These are phyloP conservation scores for Podospora fimiseda DNA, from an alignment of 495 filamentous ascomycete species.

Conservation along the genomic window DNA sequence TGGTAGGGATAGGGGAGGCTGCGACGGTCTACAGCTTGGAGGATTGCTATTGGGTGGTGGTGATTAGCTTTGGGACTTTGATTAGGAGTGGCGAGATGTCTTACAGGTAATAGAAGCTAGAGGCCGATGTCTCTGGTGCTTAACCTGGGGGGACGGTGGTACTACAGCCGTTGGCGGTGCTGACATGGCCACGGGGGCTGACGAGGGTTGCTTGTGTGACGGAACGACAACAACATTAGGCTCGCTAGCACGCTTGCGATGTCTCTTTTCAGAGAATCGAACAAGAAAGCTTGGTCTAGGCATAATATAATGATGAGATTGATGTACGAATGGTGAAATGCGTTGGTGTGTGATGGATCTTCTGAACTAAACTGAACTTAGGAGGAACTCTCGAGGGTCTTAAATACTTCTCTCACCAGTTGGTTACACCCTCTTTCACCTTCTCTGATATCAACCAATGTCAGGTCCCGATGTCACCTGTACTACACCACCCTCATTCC, in stretches of 20 bases:
- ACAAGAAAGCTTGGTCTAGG: conserved; percentile 5
- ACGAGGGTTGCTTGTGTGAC: background rate
- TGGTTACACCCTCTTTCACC: too few relatives aligned
- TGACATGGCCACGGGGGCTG: background rate
- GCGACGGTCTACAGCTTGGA: background rate
- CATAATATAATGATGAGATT: conserved; percentile 14
- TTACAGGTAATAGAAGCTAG: conserved; percentile 14
- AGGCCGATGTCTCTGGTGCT: conserved; percentile 7
- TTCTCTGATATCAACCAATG: too few relatives aligned
- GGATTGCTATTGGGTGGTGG: background rate
- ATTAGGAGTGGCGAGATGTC: background rate
- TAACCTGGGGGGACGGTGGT: background rate
- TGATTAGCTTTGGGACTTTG: background rate
- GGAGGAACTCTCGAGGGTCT: background rate
- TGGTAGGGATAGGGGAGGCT: background rate
- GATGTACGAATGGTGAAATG: background rate
- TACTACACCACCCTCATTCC: too few relatives aligned
- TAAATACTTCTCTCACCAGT: too few relatives aligned
- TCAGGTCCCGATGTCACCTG: too few relatives aligned
- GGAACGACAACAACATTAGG: too few relatives aligned
- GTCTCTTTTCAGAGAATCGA: conserved; percentile 11
- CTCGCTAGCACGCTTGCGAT: background rate
- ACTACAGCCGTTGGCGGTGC: background rate
- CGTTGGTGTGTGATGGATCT: background rate
- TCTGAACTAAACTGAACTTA: background rate